Percentiles rank a stretch among this genome's conserved stretches.
phyloP scores from a whole-genome alignment of 306 rosid genomes.

The Malus domestica region ASM211411v1 NC_041798.1:39660001-39660500 shows the following conservation, averaged over 20 bases:
- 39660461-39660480: background rate
- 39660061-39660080: too few species aligned
- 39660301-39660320: conserved; percentile 42
- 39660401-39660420: too few species aligned
- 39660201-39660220: conserved; percentile 6
- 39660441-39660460: background rate
- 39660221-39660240: conserved; percentile 31
- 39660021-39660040: background rate
- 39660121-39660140: too few species aligned
- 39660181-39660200: too few species aligned
- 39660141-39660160: too few species aligned
- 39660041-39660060: too few species aligned
- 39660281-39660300: conserved; percentile 33
- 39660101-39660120: too few species aligned
- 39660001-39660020: background rate
- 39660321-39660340: conserved; percentile 4
- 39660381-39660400: conserved; percentile 12
- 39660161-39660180: too few species aligned
- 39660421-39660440: too few species aligned
- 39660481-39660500: conserved; percentile 20
- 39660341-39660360: conserved; percentile 7
- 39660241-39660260: conserved; percentile 22
- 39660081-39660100: too few species aligned
- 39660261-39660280: conserved; percentile 40
- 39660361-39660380: conserved; percentile 14